These are phyloP conservation scores for Coniochaeta sp. DNA, from an alignment of 2,329 filamentous ascomycete genomes.

Conservation along the genomic window DNA sequence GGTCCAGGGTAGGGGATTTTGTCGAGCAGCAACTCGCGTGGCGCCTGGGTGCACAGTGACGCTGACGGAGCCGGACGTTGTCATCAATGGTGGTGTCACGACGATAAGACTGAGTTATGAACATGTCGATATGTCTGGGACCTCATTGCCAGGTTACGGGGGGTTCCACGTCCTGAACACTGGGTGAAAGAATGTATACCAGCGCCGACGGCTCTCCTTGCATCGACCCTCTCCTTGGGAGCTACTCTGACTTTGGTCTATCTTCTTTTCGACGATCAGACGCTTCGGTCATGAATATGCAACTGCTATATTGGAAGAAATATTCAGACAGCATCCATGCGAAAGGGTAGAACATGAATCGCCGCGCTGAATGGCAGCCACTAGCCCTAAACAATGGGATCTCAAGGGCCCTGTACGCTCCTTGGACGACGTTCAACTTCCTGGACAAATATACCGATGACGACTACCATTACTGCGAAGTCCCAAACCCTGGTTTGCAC, in stretches of 20 bases:
- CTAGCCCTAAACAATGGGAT: conserved; percentile 2
- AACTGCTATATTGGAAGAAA: conserved; percentile 6
- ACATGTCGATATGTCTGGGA: not conserved
- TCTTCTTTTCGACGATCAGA: not conserved
- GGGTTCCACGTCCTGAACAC: not conserved
- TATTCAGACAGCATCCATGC: conserved; percentile 7
- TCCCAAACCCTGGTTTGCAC: too few relatives aligned
- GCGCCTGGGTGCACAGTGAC: too few relatives aligned
- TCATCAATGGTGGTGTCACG: not conserved
- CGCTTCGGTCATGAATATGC: not conserved
- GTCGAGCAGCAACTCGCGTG: too few relatives aligned
- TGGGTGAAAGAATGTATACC: not conserved
- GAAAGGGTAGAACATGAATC: conserved; percentile 1
- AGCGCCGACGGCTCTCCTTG: not conserved
- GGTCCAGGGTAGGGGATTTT: too few relatives aligned
- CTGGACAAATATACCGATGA: too few relatives aligned
- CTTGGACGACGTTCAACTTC: too few relatives aligned
- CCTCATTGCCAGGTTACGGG: not conserved
- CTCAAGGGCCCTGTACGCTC: not conserved
- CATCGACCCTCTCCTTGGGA: not conserved
- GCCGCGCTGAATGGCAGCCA: conserved; percentile 1
- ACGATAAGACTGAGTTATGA: conserved; percentile 9
- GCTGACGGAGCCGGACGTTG: too few relatives aligned
- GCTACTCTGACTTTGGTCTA: not conserved
- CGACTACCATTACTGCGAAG: too few relatives aligned